Percentiles rank a stretch among this genome's conserved stretches.
These are phyloP conservation scores for Boletus fagicola DNA, from an alignment of 768 basidiomycete species.

Conservation along the genomic window DNA sequence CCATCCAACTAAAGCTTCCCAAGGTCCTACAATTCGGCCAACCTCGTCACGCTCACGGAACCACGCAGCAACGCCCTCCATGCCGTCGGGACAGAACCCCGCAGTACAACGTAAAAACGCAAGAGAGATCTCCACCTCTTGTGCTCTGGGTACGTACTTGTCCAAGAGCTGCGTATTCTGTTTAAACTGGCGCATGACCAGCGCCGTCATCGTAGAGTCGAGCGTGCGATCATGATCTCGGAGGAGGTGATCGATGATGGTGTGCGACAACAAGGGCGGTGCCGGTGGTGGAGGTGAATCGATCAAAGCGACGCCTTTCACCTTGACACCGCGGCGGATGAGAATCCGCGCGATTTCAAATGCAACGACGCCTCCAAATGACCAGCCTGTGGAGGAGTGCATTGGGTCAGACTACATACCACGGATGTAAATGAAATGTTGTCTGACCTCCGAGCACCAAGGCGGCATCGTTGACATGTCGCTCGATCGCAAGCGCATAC, in stretches of 20 bases:
- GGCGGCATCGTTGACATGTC: constrained; percentile 32
- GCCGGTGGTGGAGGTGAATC: constrained; percentile 61
- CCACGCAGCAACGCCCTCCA: constrained; percentile 48
- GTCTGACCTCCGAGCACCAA: constrained; percentile 58
- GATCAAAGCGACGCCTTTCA: constrained; percentile 62
- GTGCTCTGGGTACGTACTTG: constrained; percentile 40
- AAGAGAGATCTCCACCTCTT: constrained; percentile 35
- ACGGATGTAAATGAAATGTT: not conserved
- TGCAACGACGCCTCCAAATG: constrained; percentile 72
- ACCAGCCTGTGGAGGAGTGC: constrained; percentile 55
- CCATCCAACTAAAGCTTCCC: constrained; percentile 44
- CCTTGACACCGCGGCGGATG: constrained; percentile 34
- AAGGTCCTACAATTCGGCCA: constrained; percentile 37
- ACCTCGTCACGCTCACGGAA: constrained; percentile 45
- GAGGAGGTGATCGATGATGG: constrained; percentile 49
- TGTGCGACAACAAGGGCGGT: constrained; percentile 50
- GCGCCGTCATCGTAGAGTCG: constrained; percentile 32
- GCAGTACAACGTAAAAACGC: constrained; percentile 54
- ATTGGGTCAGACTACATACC: not conserved
- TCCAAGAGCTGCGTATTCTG: constrained; percentile 48
- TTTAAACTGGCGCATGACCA: constrained; percentile 49
- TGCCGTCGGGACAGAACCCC: constrained; percentile 37
- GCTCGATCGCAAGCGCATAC: constrained; percentile 45
- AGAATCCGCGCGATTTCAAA: constrained; percentile 62
- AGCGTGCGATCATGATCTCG: constrained; percentile 30